Base-by-base conservation (phyloP, 2,329 filamentous ascomycete genomes). In the Talaromyces sp. region DNA sequence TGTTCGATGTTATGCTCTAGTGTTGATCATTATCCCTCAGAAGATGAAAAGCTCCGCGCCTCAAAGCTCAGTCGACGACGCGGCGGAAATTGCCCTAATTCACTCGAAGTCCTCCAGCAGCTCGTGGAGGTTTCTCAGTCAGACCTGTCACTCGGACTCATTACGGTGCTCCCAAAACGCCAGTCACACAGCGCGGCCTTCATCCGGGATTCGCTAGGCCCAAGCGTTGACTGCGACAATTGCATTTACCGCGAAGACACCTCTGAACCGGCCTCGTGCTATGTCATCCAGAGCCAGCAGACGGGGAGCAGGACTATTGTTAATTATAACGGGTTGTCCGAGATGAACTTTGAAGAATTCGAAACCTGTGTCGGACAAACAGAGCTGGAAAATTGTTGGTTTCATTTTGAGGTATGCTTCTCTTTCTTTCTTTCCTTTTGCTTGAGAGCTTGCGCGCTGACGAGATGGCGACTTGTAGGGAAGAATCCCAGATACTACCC, bases 1-100 rank as follows among this genome's bases (percentile, higher is more conserved):
- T n/a, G 16, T 40, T 40, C 34, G 14, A 4, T 23, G 23, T 23
- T 23, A 36, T 36, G n/a, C 5, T 53, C 51, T 59, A 90, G 87
- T 64, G 83, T 90, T 36, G 84, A 87, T 3, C 77, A 85, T 69
- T 91, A 86, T 70, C 89, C 89, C 1, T 74, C 75, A 6, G 89
- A 92, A 76, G 89, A 93, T 77, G 82, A 85, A 55, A 92, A 92
- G 74, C 79, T 90, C 47, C 87, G 89, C 34, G 89, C 89, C 18
- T 83, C 83, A 2, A 79, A 70, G 28, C 72, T 89, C 60, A 75
- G 78, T 40, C 81, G 82, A 51, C 84, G 89, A 33, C 83, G 89
- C 30, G 89, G 90, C 58, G 89, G 89, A 34, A 93, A 92, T 72
- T 87, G 87, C 65, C 83, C 87, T 28, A 92, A 92, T 71, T 84